Evolutionary conservation across 495 filamentous ascomycete genomes (phyloP).

Genomic region (Saxispiralis lemnorum): DNA sequence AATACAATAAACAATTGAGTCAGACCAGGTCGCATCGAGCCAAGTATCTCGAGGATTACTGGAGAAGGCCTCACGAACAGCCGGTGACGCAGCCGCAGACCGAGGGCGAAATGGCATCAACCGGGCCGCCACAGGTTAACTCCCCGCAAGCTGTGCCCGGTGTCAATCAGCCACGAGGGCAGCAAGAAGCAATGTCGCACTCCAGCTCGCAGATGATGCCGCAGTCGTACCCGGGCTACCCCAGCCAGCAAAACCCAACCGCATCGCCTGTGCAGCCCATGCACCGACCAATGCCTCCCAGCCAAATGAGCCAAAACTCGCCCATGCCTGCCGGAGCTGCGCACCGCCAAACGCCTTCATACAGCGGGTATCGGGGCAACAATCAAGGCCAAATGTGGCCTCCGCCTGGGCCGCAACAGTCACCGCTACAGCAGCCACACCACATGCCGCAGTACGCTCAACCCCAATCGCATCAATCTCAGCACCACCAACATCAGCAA

Average conservation of each 20-base stretch:
- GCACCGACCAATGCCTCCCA: conserved; percentile 28
- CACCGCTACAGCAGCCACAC: conserved; percentile 30
- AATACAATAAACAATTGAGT: conserved; percentile 71
- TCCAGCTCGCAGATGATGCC: conserved; percentile 38
- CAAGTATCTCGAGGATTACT: conserved; percentile 60
- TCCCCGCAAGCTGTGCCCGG: conserved; percentile 14
- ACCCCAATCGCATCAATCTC: conserved; percentile 25
- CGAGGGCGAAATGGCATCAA: conserved; percentile 28
- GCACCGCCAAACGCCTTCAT: conserved; percentile 23
- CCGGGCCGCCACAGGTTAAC: conserved; percentile 21
- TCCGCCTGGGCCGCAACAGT: conserved; percentile 36
- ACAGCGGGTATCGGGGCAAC: conserved; percentile 28
- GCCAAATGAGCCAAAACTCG: conserved; percentile 31
- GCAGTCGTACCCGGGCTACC: conserved; percentile 29
- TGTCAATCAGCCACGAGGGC: conserved; percentile 11
- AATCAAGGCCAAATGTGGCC: conserved; percentile 32
- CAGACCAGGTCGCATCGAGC: conserved; percentile 55
- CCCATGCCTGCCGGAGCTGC: conserved; percentile 17
- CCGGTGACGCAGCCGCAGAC: conserved; percentile 28
- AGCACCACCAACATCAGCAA: conserved; percentile 28
- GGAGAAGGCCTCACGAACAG: conserved; percentile 58
- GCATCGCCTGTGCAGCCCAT: conserved; percentile 35
- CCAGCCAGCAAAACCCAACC: conserved; percentile 36
- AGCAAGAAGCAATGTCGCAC: conserved; percentile 10
- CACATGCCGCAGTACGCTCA: conserved; percentile 29